Evolutionary conservation across 1,139 yeast genomes (phyloP), one percentile per base, ranked within the genome.

Genomic region (Saccharomyces hybrid): DNA sequence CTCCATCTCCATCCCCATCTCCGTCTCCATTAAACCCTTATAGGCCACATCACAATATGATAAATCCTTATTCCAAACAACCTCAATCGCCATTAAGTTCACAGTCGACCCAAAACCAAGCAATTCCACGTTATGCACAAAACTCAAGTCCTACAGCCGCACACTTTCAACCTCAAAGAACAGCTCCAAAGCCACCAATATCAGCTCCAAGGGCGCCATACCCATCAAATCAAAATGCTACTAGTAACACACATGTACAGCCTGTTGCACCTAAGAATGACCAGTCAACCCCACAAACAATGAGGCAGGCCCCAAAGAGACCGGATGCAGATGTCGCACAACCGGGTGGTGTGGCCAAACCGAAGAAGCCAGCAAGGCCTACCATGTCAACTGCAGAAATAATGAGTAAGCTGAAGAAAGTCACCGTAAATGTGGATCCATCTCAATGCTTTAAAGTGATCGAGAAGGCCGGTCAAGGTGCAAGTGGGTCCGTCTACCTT

Each of bases 391-490:
- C 93, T 61, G 82, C 85, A 54, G 97, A 93, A 72, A 80, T 90
- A 46, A 81, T 95, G 80, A 84, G 87, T 48, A 88, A 87, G 67
- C 77, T 95, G 63, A 82, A 86, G 60, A 82, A 89, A 3, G 96
- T 91, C 29, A 96, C 95, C 3, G 83, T 85, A 59, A 81, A 80
- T 59, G 79, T 82, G 50, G 96, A 93, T 71, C 99, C 99, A 14
- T 78, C 88, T 5, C 86, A 90, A 34, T 78, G 84, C 56, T 95
- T 89, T 73, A 87, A 85, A 66, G 88, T 89, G 73, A 79, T 93
- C 63, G 95, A 88, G 70, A 90, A 90, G 67, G 96, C 97, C 2
- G 99, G 99, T n/a, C 99, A 95, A 73, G 99, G 99, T 64, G 99
- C 99, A 0, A 84, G 93, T 58, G 99, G 99, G 16, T 87, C 93